Percentiles rank a stretch among this genome's conserved stretches.
These are phyloP conservation scores for Diaporthe citriasiana DNA, from an alignment of 2,329 filamentous ascomycete species.

Conservation along the genomic window DNA sequence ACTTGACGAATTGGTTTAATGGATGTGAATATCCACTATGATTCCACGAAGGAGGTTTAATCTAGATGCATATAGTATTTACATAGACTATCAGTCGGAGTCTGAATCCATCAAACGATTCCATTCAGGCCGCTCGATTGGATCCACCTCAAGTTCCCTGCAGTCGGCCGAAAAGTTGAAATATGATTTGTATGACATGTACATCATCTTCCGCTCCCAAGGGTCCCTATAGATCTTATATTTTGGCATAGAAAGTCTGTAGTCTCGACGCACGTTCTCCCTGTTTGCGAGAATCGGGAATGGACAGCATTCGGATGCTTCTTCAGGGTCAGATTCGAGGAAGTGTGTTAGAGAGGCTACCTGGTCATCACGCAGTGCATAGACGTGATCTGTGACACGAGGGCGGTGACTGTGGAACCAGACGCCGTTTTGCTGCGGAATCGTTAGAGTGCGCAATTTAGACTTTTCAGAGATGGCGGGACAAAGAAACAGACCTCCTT, in stretches of 20 bases:
- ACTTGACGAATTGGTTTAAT: background rate
- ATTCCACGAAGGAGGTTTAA: background rate
- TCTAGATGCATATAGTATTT: background rate
- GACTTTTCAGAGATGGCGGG: background rate
- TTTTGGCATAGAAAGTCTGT: background rate
- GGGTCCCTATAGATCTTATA: background rate
- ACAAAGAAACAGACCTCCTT: background rate
- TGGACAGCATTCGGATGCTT: background rate
- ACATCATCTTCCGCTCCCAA: conserved; percentile 10
- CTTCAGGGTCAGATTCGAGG: background rate
- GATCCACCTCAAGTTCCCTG: background rate
- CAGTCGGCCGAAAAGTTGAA: background rate
- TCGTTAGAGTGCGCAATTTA: background rate
- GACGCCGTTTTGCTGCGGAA: conserved; percentile 1
- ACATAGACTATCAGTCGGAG: background rate
- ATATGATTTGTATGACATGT: background rate
- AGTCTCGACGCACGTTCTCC: background rate
- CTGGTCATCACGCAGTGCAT: background rate
- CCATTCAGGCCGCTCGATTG: background rate
- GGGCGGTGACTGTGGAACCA: conserved; percentile 16
- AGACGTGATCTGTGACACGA: background rate
- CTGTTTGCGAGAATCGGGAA: background rate
- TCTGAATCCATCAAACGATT: background rate
- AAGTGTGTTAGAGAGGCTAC: background rate
- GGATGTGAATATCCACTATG: background rate